Conservation (phyloP, 176 grass and related monocot species). For the Chloris gayana region DNA sequence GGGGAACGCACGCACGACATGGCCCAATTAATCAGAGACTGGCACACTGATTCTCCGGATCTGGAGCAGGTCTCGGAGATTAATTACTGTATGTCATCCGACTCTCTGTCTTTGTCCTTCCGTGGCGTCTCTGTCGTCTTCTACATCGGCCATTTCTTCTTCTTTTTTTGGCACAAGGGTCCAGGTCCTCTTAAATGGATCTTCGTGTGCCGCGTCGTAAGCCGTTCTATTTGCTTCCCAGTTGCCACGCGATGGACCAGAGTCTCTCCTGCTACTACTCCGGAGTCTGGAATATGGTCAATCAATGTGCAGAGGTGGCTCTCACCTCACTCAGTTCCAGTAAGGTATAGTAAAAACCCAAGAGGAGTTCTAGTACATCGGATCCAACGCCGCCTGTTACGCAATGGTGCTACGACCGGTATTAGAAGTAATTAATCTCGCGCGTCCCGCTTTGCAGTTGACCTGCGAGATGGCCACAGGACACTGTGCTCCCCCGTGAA, state of each 20-base stretch:
- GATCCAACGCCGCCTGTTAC: conserved; percentile 22
- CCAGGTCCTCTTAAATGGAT: background rate
- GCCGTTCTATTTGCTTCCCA: background rate
- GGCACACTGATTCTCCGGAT: conserved; percentile 7
- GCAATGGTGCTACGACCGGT: background rate
- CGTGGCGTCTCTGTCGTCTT: background rate
- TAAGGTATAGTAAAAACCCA: no score
- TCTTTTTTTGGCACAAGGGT: background rate
- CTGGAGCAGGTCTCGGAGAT: background rate
- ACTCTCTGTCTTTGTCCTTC: background rate
- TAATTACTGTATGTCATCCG: background rate
- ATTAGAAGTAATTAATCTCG: background rate
- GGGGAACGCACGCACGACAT: background rate
- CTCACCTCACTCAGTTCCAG: no score
- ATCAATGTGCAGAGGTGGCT: no score
- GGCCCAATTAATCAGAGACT: background rate
- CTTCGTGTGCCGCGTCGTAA: background rate
- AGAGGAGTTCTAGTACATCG: background rate
- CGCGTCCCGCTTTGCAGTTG: background rate
- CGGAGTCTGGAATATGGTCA: no score
- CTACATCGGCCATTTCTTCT: background rate
- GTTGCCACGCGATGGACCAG: background rate
- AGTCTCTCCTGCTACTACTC: background rate
- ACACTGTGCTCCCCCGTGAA: background rate
- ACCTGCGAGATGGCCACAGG: background rate